phyloP scores from a whole-genome alignment of 1,284 basidiomycete species.

The Apiotrichum gamsii region DNA sequence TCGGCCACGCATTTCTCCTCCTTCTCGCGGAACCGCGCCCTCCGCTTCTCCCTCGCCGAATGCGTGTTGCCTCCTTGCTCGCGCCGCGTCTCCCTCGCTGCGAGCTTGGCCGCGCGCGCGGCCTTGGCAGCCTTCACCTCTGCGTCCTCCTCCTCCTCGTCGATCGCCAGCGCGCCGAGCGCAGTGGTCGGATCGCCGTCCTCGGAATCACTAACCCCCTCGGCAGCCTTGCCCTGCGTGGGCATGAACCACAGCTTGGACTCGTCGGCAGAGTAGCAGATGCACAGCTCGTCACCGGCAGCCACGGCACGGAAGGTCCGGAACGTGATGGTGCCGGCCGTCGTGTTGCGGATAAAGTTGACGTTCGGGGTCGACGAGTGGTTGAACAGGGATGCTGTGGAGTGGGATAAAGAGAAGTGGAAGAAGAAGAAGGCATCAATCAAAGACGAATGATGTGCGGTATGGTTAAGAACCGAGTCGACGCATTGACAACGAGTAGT shows the following conservation, averaged over 20 bases:
- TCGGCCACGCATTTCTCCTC: too few species aligned
- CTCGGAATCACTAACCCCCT: constrained; percentile 1
- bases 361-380: constrained; percentile 47
- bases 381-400: constrained; percentile 46
- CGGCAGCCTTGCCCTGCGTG: background rate
- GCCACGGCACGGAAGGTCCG: constrained; percentile 27
- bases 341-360: constrained; percentile 37
- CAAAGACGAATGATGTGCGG: too few species aligned
- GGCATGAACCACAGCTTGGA: constrained; percentile 45
- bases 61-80: constrained; percentile 10
- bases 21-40: constrained; percentile 12
- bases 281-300: constrained; percentile 40
- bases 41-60: constrained; percentile 8
- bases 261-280: constrained; percentile 45
- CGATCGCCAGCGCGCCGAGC: constrained; percentile 3
- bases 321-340: constrained; percentile 32
- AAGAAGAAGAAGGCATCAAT: too few species aligned
- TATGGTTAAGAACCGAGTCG: too few species aligned
- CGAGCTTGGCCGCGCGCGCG: background rate
- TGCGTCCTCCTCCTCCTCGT: constrained; percentile 8
- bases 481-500: too few species aligned
- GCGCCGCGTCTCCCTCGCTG: constrained; percentile 2
- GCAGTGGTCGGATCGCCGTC: constrained; percentile 10
- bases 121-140: constrained; percentile 3
- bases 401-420: too few species aligned